A percentile compares a stretch with the other conserved stretches of the same genome.
phyloP scores from a whole-genome alignment of 352 stramenopile genomes.

The Pythium brassicae region DNA sequence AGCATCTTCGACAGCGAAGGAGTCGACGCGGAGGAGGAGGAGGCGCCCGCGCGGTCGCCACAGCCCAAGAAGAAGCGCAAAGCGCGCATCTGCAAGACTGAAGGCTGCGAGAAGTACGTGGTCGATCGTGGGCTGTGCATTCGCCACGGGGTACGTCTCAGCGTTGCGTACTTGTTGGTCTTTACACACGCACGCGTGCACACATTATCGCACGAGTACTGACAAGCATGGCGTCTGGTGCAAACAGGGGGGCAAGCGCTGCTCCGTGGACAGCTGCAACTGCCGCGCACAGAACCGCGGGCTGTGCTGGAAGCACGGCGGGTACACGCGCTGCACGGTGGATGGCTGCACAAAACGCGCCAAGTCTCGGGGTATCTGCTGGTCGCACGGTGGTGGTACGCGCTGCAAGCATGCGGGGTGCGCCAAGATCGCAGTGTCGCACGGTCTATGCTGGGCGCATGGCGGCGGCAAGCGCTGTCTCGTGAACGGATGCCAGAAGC shows the following conservation, averaged over 20 bases:
- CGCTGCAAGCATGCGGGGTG: constrained; percentile 48
- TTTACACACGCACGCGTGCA: not conserved
- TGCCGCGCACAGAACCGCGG: constrained; percentile 35
- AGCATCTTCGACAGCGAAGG: constrained; percentile 5
- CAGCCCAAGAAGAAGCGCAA: constrained; percentile 39
- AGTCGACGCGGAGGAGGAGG: not conserved
- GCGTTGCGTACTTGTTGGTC: not conserved
- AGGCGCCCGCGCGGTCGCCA: not conserved
- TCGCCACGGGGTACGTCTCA: constrained; percentile 27
- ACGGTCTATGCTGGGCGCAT: constrained; percentile 49
- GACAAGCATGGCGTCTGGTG: not conserved
- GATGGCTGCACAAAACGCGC: constrained; percentile 43
- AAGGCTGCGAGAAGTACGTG: constrained; percentile 41
- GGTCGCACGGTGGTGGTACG: constrained; percentile 26
- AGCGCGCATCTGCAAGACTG: constrained; percentile 31
- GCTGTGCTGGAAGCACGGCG: constrained; percentile 40
- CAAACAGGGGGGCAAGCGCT: constrained; percentile 32
- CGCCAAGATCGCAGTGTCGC: constrained; percentile 52
- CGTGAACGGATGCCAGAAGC: constrained; percentile 29
- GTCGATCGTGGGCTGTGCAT: constrained; percentile 43
- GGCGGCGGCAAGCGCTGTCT: constrained; percentile 41
- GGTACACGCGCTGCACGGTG: constrained; percentile 47
- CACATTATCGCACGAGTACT: not conserved
- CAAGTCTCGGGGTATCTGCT: constrained; percentile 27
- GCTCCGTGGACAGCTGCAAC: constrained; percentile 32